Evolutionary conservation across 768 basidiomycete genomes (phyloP).

Genomic region (Mycena rebaudengoi): DNA sequence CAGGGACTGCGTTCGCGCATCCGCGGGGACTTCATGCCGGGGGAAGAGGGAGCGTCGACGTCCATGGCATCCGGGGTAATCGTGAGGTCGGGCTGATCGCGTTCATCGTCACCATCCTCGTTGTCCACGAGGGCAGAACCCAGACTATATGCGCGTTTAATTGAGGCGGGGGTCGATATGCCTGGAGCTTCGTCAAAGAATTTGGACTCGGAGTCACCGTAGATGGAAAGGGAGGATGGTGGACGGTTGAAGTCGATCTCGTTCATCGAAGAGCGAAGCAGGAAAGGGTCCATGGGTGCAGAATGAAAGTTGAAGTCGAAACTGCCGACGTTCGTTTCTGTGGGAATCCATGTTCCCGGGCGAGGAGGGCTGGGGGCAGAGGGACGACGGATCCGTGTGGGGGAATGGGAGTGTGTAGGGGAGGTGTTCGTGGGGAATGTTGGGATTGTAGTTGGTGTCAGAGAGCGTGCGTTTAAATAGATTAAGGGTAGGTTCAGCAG

Average conservation of each 20-base stretch:
- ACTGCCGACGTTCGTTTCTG: not conserved
- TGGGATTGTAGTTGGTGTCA: slow-evolving; percentile 25
- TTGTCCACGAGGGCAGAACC: slow-evolving; percentile 10
- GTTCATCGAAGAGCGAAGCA: slow-evolving; percentile 15
- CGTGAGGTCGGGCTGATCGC: slow-evolving; percentile 15
- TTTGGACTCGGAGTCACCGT: slow-evolving; percentile 23
- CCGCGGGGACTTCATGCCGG: slow-evolving; percentile 10
- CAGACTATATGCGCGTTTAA: slow-evolving; percentile 11
- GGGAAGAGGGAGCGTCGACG: slow-evolving; percentile 1
- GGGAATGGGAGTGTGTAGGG: slow-evolving; percentile 17
- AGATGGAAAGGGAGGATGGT: slow-evolving; percentile 33
- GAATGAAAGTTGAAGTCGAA: slow-evolving; percentile 16
- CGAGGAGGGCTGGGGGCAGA: slow-evolving; percentile 30
- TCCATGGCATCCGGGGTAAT: slow-evolving; percentile 21
- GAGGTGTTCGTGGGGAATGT: slow-evolving; percentile 29
- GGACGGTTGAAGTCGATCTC: slow-evolving; percentile 31
- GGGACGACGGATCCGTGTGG: slow-evolving; percentile 23
- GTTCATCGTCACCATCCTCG: slow-evolving; percentile 10
- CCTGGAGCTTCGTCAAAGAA: slow-evolving; percentile 27
- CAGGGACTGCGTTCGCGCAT: slow-evolving; percentile 29
- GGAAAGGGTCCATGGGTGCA: slow-evolving; percentile 20
- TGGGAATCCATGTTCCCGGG: slow-evolving; percentile 13
- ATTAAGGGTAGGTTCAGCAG: slow-evolving; percentile 19
- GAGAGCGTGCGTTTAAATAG: slow-evolving; percentile 50
- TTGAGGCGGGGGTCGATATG: slow-evolving; percentile 12